Conservation (phyloP, 2,329 filamentous ascomycete genomes). For the Leptographium galeiforme region DNA sequence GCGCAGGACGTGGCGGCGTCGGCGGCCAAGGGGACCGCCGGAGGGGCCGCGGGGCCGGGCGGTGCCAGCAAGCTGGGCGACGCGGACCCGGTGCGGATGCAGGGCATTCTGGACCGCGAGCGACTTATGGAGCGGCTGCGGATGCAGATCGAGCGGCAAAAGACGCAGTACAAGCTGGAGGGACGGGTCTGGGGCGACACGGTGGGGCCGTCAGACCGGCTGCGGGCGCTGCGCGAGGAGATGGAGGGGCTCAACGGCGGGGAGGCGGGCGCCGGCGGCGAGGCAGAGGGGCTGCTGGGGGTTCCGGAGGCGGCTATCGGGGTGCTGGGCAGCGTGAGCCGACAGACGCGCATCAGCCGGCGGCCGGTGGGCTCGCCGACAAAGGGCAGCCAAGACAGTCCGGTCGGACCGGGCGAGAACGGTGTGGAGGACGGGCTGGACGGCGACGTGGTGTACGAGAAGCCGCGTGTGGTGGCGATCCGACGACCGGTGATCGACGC, state of each 20-base stretch:
- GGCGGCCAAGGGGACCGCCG: constrained; percentile 37
- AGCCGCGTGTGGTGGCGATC: constrained; percentile 66
- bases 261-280: constrained; percentile 25
- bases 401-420: constrained; percentile 19
- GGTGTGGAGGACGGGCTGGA: constrained; percentile 34
- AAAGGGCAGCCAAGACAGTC: constrained; percentile 2
- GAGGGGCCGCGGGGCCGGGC: background rate
- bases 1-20: constrained; percentile 92
- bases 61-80: constrained; percentile 38
- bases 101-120: constrained; percentile 87
- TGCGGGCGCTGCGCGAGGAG: constrained; percentile 82
- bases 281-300: constrained; percentile 29
- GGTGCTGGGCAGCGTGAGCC: constrained; percentile 58
- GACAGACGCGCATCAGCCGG: constrained; percentile 42
- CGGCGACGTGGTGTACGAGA: constrained; percentile 54
- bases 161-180: constrained; percentile 95
- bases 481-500: constrained; percentile 53
- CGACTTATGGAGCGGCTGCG: constrained; percentile 86
- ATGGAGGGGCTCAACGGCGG: constrained; percentile 57
- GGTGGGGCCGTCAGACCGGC: constrained; percentile 75
- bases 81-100: constrained; percentile 63
- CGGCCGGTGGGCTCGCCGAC: constrained; percentile 32
- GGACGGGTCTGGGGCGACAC: constrained; percentile 78
- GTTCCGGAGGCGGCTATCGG: constrained; percentile 37
- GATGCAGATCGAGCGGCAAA: constrained; percentile 89